Evolutionary conservation across 2,329 filamentous ascomycete species (phyloP), one percentile per base, ranked within the genome.

Genomic region (Pestalotiopsis sp.): DNA sequence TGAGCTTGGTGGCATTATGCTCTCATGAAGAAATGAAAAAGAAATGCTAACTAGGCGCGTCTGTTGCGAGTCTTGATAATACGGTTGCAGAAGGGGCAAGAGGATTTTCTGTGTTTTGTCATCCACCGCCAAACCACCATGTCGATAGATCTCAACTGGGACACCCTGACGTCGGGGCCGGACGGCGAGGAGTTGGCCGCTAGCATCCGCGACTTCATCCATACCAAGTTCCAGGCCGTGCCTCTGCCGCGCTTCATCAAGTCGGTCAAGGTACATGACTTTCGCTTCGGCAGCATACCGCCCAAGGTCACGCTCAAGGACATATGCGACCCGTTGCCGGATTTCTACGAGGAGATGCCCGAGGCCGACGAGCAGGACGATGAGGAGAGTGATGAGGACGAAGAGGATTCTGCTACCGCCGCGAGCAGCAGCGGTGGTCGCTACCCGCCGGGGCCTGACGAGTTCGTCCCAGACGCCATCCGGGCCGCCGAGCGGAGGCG

Each of bases 71-170:
- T 52, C 44, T 52, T 52, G 44, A 52, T 52, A n/a, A n/a, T n/a
- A 7, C 17, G 44, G 44, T 52, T 6, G 17, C 44, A n/a, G 44
- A 52, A n/a, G 44, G 44, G 17, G 44, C 17, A 52, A 52, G 44
- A 52, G 9, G n/a, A 52, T 52, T 52, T 17, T n/a, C 17, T n/a
- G n/a, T 30, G 30, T 30, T 1, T 30, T 9, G 30, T 30, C 24
- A 13, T 59, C 10, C 17, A 38, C 5, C 22, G 44, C 17, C 14
- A 52, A 52, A 48, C 13, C 13, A 40, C 65, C 69, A 99, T 99
- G 96, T 98, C 96, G 73, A 95, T 99, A 83, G 94, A 98, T 77
- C 91, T 99, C 78, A 94, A 97, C 81, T 99, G 96, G 96, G 91
- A 96, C 76, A 92, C 92, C 70, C 88, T 98, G 77, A 98, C 95